Evolutionary conservation across 2,329 filamentous ascomycete genomes (phyloP).

Genomic region (Fusarium phyllophilum): DNA sequence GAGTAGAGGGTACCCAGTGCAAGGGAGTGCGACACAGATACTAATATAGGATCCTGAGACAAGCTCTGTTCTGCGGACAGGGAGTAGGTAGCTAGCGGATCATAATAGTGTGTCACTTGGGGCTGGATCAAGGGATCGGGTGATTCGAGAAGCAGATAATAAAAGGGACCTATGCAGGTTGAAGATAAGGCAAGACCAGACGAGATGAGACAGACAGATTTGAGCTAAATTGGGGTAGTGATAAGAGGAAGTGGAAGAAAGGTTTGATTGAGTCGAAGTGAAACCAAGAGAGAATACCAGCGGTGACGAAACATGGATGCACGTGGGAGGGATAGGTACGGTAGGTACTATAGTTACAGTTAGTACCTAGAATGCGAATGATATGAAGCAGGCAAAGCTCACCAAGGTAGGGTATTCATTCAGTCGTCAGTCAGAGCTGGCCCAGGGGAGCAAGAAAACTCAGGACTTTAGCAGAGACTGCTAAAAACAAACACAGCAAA

Average conservation of each 20-base stretch:
- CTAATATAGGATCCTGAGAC: constrained; percentile 18
- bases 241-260: constrained; percentile 1
- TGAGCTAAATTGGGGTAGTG: background rate
- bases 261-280: background rate
- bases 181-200: background rate
- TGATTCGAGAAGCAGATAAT: constrained; percentile 5
- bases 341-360: no score
- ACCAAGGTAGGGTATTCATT: background rate
- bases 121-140: constrained; percentile 9
- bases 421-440: background rate
- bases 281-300: constrained; percentile 16
- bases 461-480: background rate
- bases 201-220: background rate
- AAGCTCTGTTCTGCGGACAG: constrained; percentile 4
- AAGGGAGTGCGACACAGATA: constrained; percentile 15
- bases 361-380: background rate
- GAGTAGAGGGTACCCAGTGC: background rate
- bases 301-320: constrained; percentile 32
- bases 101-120: constrained; percentile 14
- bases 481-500: background rate
- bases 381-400: background rate
- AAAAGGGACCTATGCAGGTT: background rate
- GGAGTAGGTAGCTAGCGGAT: constrained; percentile 8
- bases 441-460: background rate
- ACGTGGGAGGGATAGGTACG: constrained; percentile 24